Conservation (phyloP, 805 yeast genomes). For the Dipodascus albidus region DNA sequence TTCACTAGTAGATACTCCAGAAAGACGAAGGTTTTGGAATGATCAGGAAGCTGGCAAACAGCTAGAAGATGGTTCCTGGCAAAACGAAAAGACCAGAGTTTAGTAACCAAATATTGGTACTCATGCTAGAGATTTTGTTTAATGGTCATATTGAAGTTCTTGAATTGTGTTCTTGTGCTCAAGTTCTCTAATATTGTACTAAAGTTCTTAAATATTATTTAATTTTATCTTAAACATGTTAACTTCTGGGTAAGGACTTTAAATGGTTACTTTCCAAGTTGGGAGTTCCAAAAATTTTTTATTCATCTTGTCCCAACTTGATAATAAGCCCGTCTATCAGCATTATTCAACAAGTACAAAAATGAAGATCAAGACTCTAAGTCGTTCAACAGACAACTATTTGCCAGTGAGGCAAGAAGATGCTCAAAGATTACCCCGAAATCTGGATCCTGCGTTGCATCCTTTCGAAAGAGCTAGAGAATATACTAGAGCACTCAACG, state of each 20-base stretch:
- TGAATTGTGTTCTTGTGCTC: too few species aligned
- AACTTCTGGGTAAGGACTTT: background rate
- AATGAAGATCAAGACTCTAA: conserved; percentile 79
- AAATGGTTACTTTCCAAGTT: background rate
- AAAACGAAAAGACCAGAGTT: background rate
- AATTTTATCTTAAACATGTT: too few species aligned
- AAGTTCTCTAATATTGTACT: too few species aligned
- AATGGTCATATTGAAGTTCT: too few species aligned
- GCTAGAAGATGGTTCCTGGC: background rate
- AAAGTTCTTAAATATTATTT: too few species aligned
- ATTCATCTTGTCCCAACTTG: background rate
- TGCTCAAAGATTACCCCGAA: conserved; percentile 76
- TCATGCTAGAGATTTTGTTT: too few species aligned
- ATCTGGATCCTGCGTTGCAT: conserved; percentile 86
- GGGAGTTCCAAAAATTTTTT: background rate
- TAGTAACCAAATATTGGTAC: too few species aligned
- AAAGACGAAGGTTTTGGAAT: conserved; percentile 5
- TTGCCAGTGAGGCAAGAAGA: conserved; percentile 89
- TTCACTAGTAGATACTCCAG: conserved; percentile 27
- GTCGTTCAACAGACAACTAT: conserved; percentile 82
- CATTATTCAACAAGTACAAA: background rate
- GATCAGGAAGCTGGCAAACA: background rate
- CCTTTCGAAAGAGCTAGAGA: conserved; percentile 97
- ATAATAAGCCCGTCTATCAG: background rate
- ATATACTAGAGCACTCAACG: conserved; percentile 86